Evolutionary conservation across 768 basidiomycete species (phyloP).

Genomic region (Clavulina sp.): DNA sequence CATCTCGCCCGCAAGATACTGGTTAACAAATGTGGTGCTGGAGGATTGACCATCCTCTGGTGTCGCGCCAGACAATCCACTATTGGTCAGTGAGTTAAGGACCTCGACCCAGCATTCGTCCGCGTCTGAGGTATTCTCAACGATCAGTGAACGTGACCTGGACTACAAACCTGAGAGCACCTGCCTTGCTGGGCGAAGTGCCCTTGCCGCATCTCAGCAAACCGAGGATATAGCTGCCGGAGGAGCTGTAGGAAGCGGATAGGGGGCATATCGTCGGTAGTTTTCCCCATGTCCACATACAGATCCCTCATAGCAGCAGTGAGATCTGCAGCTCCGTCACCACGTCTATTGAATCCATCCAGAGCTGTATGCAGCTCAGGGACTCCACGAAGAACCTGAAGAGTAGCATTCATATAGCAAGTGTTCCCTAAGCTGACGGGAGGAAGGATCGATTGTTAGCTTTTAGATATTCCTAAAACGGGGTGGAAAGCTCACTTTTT

Average conservation of each 20-base stretch:
- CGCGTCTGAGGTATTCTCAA: constrained; percentile 35
- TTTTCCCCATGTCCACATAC: constrained; percentile 53
- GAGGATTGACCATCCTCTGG: constrained; percentile 14
- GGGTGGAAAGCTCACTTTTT: constrained; percentile 41
- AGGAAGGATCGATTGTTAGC: not conserved
- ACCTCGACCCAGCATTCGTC: constrained; percentile 80
- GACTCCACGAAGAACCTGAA: constrained; percentile 85
- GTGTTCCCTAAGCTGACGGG: constrained; percentile 63
- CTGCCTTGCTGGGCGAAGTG: constrained; percentile 69
- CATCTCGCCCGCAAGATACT: constrained; percentile 67
- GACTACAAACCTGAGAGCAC: not conserved
- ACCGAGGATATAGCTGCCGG: constrained; percentile 73
- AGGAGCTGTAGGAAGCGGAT: constrained; percentile 42
- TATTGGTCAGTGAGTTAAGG: constrained; percentile 39
- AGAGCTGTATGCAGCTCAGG: constrained; percentile 74
- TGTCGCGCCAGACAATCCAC: constrained; percentile 37
- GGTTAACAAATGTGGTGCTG: constrained; percentile 50
- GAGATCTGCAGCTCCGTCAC: constrained; percentile 18
- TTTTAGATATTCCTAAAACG: not conserved
- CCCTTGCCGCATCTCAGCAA: constrained; percentile 45
- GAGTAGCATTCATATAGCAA: constrained; percentile 92
- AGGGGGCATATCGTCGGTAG: constrained; percentile 62
- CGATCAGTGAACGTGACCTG: too few relatives aligned
- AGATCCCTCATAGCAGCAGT: constrained; percentile 44
- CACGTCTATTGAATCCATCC: constrained; percentile 24